Conservation (phyloP, 768 basidiomycete species). For the Pleurotus giganteus region DNA sequence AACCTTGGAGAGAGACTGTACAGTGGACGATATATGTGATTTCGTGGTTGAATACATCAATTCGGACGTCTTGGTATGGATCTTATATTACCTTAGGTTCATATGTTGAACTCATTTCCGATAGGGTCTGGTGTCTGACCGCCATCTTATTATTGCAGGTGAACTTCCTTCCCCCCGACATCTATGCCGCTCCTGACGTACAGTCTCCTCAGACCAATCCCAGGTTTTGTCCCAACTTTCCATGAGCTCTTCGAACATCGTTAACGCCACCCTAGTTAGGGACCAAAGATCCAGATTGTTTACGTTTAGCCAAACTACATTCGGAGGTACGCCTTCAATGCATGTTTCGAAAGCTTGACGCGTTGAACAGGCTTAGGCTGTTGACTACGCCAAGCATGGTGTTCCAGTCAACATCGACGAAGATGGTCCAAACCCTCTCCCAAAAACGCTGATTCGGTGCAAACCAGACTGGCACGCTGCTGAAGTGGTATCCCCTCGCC, state of each 20-base stretch:
- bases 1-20: constrained; percentile 46
- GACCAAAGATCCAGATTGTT: constrained; percentile 55
- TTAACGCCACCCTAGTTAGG: constrained; percentile 44
- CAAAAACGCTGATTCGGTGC: constrained; percentile 54
- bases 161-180: constrained; percentile 18
- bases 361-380: constrained; percentile 51
- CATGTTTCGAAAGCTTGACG: neutral
- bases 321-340: neutral
- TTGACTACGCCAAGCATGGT: constrained; percentile 82
- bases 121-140: constrained; percentile 68
- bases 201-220: constrained; percentile 59
- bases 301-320: constrained; percentile 49
- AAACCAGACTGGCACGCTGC: constrained; percentile 81
- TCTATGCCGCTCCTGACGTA: neutral
- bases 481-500: constrained; percentile 50
- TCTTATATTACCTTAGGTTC: neutral
- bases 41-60: constrained; percentile 85
- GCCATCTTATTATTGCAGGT: constrained; percentile 72
- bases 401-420: constrained; percentile 54
- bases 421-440: constrained; percentile 31
- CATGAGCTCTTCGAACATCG: neutral
- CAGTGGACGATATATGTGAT: constrained; percentile 70
- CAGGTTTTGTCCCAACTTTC: constrained; percentile 35
- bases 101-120: constrained; percentile 5
- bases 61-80: constrained; percentile 71